Conservation (phyloP, 2,329 filamentous ascomycete species). For the Parastagonospora nodorum region DNA sequence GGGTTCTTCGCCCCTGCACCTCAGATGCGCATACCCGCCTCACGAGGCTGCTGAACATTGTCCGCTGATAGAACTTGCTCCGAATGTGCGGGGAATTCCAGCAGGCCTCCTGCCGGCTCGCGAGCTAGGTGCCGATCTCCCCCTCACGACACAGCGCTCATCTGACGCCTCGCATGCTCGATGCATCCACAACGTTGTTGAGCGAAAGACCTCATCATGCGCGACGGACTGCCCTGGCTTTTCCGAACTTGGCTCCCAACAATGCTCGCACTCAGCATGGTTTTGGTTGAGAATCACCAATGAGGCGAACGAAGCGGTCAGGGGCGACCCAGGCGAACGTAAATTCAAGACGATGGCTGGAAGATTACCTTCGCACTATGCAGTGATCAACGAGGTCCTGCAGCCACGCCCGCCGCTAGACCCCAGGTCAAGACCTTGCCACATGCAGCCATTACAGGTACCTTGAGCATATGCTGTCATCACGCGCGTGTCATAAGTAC, state of each 20-base stretch:
- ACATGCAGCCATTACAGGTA: conserved; percentile 26
- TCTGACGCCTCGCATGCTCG: too few relatives aligned
- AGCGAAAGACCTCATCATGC: too few relatives aligned
- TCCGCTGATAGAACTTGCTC: neutral
- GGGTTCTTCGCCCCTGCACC: conserved; percentile 5
- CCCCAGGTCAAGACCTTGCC: conserved; percentile 20
- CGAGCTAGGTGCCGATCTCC: conserved; percentile 16
- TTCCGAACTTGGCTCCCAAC: too few relatives aligned
- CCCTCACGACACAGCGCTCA: neutral
- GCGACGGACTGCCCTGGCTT: too few relatives aligned
- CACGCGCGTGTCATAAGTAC: conserved; percentile 26
- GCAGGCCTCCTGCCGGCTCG: conserved; percentile 4
- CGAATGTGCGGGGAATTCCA: conserved; percentile 11
- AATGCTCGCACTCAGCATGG: too few relatives aligned
- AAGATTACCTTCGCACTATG: conserved; percentile 1
- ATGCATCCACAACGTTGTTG: too few relatives aligned
- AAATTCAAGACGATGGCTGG: neutral
- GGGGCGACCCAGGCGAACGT: neutral
- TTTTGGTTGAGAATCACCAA: too few relatives aligned
- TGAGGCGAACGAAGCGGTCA: too few relatives aligned
- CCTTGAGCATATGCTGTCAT: conserved; percentile 20
- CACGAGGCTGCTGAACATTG: neutral
- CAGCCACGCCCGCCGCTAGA: conserved; percentile 38
- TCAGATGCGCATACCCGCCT: neutral
- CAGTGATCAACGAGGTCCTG: conserved; percentile 28